A percentile compares a stretch with the other conserved stretches of the same genome.
phyloP scores from a whole-genome alignment of 108 stramenopile genomes.

The Pseudonitzschia multistriata region DNA sequence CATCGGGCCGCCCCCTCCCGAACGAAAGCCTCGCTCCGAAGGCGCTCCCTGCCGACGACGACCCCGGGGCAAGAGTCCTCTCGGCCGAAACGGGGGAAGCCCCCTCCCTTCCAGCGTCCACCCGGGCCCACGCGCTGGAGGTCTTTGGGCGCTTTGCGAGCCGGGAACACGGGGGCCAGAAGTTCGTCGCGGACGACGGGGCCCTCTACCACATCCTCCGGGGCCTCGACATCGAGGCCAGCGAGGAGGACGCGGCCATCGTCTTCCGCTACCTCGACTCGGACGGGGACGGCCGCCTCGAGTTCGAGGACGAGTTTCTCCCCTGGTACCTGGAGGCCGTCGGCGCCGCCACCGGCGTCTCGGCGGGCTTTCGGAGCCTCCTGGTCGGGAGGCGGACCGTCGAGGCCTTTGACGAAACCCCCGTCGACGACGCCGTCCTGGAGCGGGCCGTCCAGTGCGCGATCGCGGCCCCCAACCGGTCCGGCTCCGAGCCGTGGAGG shows the following conservation, averaged over 20 bases:
- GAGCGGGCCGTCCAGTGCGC: conserved; percentile 65
- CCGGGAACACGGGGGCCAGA: background rate
- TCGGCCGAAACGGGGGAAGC: too few species aligned
- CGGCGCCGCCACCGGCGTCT: conserved; percentile 45
- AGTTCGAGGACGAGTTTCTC: conserved; percentile 54
- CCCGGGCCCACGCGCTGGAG: conserved; percentile 22
- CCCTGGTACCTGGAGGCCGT: conserved; percentile 67
- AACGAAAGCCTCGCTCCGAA: too few species aligned
- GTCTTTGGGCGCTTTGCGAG: conserved; percentile 21
- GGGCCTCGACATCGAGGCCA: conserved; percentile 56
- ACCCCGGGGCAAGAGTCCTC: too few species aligned
- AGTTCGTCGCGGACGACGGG: background rate
- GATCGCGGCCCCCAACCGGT: conserved; percentile 67
- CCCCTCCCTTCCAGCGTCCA: background rate
- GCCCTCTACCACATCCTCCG: conserved; percentile 36
- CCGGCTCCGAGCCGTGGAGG: conserved; percentile 64
- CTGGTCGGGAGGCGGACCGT: conserved; percentile 60
- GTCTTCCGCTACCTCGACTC: conserved; percentile 58
- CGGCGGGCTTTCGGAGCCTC: conserved; percentile 46
- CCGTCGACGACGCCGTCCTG: conserved; percentile 58
- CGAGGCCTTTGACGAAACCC: conserved; percentile 59
- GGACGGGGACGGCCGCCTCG: conserved; percentile 46
- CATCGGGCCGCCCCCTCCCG: too few species aligned
- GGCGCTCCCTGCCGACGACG: too few species aligned
- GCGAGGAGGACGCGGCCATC: conserved; percentile 47